Conservation (phyloP, 2,329 filamentous ascomycete species). For the Pseudocercospora vitis region DNA sequence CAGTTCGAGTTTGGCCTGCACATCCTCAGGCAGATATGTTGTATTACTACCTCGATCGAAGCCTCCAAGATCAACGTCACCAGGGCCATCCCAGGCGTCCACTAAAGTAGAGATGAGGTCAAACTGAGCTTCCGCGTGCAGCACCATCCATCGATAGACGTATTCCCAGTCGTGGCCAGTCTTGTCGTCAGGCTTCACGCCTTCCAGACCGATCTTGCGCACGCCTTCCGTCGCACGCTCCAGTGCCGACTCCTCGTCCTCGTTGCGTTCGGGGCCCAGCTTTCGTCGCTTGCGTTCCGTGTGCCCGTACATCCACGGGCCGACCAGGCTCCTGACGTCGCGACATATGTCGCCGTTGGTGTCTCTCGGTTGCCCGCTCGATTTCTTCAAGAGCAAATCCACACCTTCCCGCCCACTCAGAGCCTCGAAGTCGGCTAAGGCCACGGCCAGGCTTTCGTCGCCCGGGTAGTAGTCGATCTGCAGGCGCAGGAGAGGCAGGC, state of each 20-base stretch:
- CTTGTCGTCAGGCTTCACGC: conserved; percentile 33
- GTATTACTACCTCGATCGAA: conserved; percentile 46
- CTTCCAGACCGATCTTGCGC: conserved; percentile 32
- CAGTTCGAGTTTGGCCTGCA: conserved; percentile 59
- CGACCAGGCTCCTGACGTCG: conserved; percentile 67
- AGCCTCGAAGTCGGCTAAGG: conserved; percentile 63
- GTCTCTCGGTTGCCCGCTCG: conserved; percentile 43
- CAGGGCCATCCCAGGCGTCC: conserved; percentile 71
- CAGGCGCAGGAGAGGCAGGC: conserved; percentile 67
- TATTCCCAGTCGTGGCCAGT: conserved; percentile 67
- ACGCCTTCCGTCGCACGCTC: conserved; percentile 17
- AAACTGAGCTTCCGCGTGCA: conserved; percentile 62
- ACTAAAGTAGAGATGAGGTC: conserved; percentile 62
- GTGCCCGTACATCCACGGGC: conserved; percentile 71
- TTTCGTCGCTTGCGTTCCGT: conserved; percentile 56
- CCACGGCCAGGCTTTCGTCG: conserved; percentile 55
- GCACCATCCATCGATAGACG: conserved; percentile 66
- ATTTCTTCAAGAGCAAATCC: conserved; percentile 59
- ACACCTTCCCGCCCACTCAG: conserved; percentile 62
- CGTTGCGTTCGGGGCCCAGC: conserved; percentile 19
- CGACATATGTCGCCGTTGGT: conserved; percentile 48
- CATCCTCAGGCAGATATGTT: conserved; percentile 60
- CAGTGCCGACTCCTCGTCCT: conserved; percentile 6
- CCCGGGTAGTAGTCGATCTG: conserved; percentile 69
- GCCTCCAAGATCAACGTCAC: conserved; percentile 67